Evolutionary conservation across 2,329 filamentous ascomycete species (phyloP).

Genomic region (Pestalotiopsis sp.): DNA sequence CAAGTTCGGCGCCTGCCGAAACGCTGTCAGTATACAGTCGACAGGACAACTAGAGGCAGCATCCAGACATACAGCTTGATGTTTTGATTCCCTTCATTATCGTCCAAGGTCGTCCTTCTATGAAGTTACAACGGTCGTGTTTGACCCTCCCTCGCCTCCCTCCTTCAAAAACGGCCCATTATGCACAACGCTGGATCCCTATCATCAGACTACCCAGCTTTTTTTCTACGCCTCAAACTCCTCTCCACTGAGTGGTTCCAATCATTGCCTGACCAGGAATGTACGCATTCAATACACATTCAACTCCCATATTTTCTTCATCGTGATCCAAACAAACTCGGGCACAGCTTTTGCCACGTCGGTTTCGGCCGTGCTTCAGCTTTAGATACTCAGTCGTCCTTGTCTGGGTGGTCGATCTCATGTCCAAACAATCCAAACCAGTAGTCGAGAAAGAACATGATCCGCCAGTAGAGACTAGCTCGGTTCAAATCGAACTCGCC

Average conservation of each 20-base stretch:
- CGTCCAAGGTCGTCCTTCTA: neutral
- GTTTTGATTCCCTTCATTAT: too few relatives aligned
- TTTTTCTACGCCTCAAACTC: slow-evolving; percentile 5
- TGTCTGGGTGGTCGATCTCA: slow-evolving; percentile 59
- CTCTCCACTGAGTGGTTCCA: neutral
- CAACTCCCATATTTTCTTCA: slow-evolving; percentile 2
- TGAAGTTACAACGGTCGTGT: neutral
- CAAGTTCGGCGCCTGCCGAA: neutral
- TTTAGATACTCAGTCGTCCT: slow-evolving; percentile 52
- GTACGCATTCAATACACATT: slow-evolving; percentile 1
- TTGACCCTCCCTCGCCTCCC: neutral
- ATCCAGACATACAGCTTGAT: too few relatives aligned
- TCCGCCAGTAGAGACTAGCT: slow-evolving; percentile 69
- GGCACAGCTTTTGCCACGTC: neutral
- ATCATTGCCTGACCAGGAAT: neutral
- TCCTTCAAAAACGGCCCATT: neutral
- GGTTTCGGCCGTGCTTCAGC: neutral
- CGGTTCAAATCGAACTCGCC: slow-evolving; percentile 78
- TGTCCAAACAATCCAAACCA: slow-evolving; percentile 61
- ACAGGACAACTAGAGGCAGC: neutral
- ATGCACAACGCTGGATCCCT: neutral
- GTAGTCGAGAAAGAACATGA: slow-evolving; percentile 65
- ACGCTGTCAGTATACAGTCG: neutral
- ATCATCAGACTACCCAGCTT: slow-evolving; percentile 3
- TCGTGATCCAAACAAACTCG: neutral